Evolutionary conservation across 208 protist genomes (phyloP).

Genomic region (Leishmania lainsoni): DNA sequence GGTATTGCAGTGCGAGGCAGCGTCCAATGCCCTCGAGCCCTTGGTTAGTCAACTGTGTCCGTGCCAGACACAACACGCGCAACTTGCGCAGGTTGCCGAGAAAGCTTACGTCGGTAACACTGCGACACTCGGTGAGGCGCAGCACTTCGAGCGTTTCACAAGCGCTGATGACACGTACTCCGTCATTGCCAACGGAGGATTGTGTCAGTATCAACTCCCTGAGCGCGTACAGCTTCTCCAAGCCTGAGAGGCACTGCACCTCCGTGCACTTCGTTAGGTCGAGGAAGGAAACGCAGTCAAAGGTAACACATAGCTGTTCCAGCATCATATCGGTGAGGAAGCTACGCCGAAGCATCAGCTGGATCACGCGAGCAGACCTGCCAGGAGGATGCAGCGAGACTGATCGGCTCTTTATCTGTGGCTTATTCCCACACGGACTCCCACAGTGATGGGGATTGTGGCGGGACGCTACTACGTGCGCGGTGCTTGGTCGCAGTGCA

Average conservation of each 20-base stretch:
- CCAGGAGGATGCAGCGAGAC: neutral
- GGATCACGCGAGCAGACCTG: slow-evolving; percentile 4
- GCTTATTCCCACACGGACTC: slow-evolving; percentile 1
- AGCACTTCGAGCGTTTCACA: slow-evolving; percentile 51
- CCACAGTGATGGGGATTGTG: slow-evolving; percentile 2
- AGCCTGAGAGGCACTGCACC: slow-evolving; percentile 37
- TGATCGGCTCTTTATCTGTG: neutral
- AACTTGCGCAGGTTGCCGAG: slow-evolving; percentile 43
- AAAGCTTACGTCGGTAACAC: slow-evolving; percentile 58
- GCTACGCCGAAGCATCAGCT: slow-evolving; percentile 25
- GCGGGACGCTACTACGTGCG: neutral
- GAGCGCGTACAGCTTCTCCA: slow-evolving; percentile 37
- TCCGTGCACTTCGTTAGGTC: slow-evolving; percentile 55
- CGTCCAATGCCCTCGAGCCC: slow-evolving; percentile 55
- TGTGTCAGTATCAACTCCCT: slow-evolving; percentile 32
- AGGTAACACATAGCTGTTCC: slow-evolving; percentile 16
- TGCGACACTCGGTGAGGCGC: slow-evolving; percentile 48
- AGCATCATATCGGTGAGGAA: slow-evolving; percentile 21
- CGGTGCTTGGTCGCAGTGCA: slow-evolving; percentile 18
- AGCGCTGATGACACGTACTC: slow-evolving; percentile 36
- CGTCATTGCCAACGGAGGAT: slow-evolving; percentile 50
- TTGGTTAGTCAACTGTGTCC: slow-evolving; percentile 56
- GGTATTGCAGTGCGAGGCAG: slow-evolving; percentile 43
- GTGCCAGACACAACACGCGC: slow-evolving; percentile 53
- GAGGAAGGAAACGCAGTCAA: slow-evolving; percentile 31